Base-by-base conservation (phyloP, 2,329 filamentous ascomycete genomes). In the Meredithiella fracta region DNA sequence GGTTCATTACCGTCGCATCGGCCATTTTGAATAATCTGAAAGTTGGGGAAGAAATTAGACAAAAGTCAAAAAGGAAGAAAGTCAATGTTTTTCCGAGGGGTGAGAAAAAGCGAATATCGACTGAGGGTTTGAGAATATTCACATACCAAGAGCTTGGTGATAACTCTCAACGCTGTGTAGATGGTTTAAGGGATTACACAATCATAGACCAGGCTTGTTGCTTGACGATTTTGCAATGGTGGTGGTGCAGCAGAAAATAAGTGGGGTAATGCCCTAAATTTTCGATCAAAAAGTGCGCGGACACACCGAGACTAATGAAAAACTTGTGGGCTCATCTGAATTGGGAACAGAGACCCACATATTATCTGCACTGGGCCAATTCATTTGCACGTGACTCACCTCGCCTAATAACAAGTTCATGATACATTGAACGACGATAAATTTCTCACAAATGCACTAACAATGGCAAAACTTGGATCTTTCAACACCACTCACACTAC, bases 1-100 rank as follows among this genome's bases (percentile, higher is more conserved):
- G 85, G 72, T 82, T 76, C 76, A 83, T 83, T 75, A 90, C 83
- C 69, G 83, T 76, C 75, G 85, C 82, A 78, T 87, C 83, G 75
- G 83, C 82, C 85, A 88, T 88, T 80, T 73, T 83, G 60, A 60
- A 62, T 62, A 63, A 62, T 58, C 63, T 64, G 67, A 63, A 65
- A 65, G 64, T 69, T 51, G 44, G 11, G 37, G 51, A 54, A 51
- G 40, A 54, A 38, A 55, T 57, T 60, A 63, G 59, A 61, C 60
- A 62, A 58, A 58, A 59, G 57, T 60, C 56, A 50, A 56, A 55
- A 57, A 54, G 55, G 37, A 63, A 52, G 26, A 50, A 37, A 59
- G 53, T 59, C 53, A 53, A 50, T 56, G 23, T 20, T 23, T 53
- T 23, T 53, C 50, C 47, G 20, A 25, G 34, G 53, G 51, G 51